These are phyloP conservation scores for Alternaria arbusti DNA, from an alignment of 2,329 filamentous ascomycete species.

Conservation along the genomic window DNA sequence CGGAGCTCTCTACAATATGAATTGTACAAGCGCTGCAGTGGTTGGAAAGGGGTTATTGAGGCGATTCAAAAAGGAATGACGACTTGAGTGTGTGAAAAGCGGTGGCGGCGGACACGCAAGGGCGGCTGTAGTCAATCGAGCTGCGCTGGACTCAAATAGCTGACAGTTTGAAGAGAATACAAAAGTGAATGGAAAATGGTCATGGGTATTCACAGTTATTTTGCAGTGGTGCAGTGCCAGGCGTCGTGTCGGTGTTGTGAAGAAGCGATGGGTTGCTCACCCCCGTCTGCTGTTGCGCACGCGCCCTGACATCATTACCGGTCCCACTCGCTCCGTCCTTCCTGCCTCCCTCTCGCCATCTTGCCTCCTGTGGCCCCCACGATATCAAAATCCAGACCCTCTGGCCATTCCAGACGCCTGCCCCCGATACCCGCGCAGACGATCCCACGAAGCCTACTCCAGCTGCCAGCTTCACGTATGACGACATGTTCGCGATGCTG, in stretches of 20 bases:
- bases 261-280: neutral
- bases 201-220: too few species aligned
- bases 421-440: neutral
- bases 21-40: neutral
- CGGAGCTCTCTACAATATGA: neutral
- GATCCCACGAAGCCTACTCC: neutral
- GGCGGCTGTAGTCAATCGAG: neutral
- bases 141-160: neutral
- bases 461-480: conserved; percentile 11
- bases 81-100: neutral
- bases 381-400: conserved; percentile 8
- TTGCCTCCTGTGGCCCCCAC: neutral
- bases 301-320: conserved; percentile 3
- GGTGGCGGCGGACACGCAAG: neutral
- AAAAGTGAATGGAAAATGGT: neutral
- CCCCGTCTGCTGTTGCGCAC: neutral
- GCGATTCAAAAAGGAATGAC: neutral
- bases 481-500: conserved; percentile 13
- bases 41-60: neutral
- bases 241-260: neutral
- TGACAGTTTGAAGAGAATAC: neutral
- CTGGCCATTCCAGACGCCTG: neutral
- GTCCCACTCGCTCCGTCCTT: neutral
- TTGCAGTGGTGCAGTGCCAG: neutral
- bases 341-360: neutral